A percentile compares a stretch with the other conserved stretches of the same genome.
These are phyloP conservation scores for Ceraceosorus guamensis DNA, from an alignment of 1,284 basidiomycete species.

Conservation along the genomic window DNA sequence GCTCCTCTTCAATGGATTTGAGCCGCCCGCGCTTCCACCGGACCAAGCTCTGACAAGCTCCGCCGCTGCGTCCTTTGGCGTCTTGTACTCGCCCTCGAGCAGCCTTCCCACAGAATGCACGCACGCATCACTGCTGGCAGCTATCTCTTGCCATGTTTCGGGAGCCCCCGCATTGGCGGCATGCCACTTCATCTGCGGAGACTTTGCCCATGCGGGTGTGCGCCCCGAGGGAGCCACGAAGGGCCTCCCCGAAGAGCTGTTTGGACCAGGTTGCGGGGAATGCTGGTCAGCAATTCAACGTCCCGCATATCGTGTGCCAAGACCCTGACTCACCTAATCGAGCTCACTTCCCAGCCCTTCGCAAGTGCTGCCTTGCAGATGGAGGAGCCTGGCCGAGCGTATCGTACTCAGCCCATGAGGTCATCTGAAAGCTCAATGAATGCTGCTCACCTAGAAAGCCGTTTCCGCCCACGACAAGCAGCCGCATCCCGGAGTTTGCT, in stretches of 20 bases:
- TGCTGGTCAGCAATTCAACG: neutral
- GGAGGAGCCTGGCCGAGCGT: constrained; percentile 64
- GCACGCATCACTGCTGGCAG: constrained; percentile 65
- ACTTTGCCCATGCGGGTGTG: constrained; percentile 70
- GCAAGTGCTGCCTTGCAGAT: constrained; percentile 78
- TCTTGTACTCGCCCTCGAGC: constrained; percentile 76
- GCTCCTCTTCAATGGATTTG: constrained; percentile 46
- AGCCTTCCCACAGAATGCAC: constrained; percentile 93
- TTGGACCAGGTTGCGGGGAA: neutral
- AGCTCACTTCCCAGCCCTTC: constrained; percentile 67
- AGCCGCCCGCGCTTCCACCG: constrained; percentile 44
- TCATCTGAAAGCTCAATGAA: neutral
- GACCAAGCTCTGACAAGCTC: constrained; percentile 42
- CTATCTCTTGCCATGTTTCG: constrained; percentile 62
- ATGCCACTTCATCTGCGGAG: constrained; percentile 31
- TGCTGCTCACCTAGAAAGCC: constrained; percentile 74
- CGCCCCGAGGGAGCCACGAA: constrained; percentile 83
- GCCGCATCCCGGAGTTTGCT: neutral
- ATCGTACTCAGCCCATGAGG: neutral
- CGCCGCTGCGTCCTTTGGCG: constrained; percentile 28
- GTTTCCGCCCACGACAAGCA: constrained; percentile 76
- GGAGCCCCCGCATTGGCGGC: constrained; percentile 61
- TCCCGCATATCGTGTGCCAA: too few relatives aligned
- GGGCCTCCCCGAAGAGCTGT: constrained; percentile 74
- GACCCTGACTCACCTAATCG: neutral